Evolutionary conservation across 2,329 filamentous ascomycete genomes (phyloP), one percentile per base, ranked within the genome.

Genomic region (Macrophomina pseudophaseolina): DNA sequence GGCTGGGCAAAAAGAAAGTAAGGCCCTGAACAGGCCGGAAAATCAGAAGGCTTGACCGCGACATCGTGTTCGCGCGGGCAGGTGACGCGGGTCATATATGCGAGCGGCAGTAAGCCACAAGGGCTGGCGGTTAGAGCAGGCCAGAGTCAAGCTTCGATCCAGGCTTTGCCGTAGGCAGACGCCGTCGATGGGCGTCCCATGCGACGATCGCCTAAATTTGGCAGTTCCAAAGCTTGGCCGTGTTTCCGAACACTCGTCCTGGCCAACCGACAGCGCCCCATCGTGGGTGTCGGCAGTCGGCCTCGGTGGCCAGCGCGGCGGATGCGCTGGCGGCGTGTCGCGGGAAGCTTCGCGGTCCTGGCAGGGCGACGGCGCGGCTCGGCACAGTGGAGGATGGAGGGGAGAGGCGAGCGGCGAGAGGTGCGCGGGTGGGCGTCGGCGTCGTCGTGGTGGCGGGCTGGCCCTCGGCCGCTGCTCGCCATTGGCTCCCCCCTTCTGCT

Each of bases 121-220:
- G 23, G 56, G 28, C 40, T 35, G 56, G 56, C 58, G 44, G 58
- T 30, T 60, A 48, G 44, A 62, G 58, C 42, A 12, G 42, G 42
- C 42, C 7, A 40, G 53, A 58, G 56, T 46, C 56, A 60, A 60
- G 56, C 56, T 60, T 60, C 56, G 16, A 14, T 32, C 49, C 58
- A 62, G 30, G 58, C 58, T 49, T 62, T 12, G 35, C 33, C 33
- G 14, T 9, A 9, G 35, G 5, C 28, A 58, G 53, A 40, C 54
- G 54, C 40, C 54, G 40, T 4, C 32, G 30, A 18, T 23, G 30
- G 40, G 38, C 35, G 28, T 62, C 38, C 58, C 58, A 49, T 62
- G 58, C 58, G 58, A 23, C 42, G 58, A 62, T 62, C 58, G 44
- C 30, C 58, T 62, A 62, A 49, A 28, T 49, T 35, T 62, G 11